These are phyloP conservation scores for Hamigera avellanea DNA, from an alignment of 495 filamentous ascomycete genomes.

Conservation along the genomic window DNA sequence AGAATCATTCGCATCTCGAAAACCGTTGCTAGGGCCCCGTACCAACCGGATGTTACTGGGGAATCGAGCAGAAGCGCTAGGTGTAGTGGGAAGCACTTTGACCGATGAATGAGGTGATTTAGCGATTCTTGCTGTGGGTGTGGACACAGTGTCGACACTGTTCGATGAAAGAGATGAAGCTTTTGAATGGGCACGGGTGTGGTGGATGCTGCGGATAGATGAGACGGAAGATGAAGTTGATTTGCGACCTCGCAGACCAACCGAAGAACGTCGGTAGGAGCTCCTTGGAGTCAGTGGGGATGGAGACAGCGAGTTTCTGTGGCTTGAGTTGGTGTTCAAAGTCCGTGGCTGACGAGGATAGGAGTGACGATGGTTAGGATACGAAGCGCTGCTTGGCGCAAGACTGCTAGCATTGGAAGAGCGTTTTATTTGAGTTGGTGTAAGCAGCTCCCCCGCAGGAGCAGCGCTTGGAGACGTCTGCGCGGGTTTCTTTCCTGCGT, in stretches of 20 bases:
- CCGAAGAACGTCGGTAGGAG: conserved; percentile 63
- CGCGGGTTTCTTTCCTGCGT: conserved; percentile 18
- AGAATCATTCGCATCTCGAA: conserved; percentile 17
- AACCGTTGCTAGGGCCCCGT: conserved; percentile 36
- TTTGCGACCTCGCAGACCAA: conserved; percentile 78
- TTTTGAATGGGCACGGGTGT: conserved; percentile 78
- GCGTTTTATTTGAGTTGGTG: conserved; percentile 33
- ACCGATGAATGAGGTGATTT: conserved; percentile 80
- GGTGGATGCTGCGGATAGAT: conserved; percentile 84
- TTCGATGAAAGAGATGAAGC: conserved; percentile 88
- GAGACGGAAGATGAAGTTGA: conserved; percentile 94
- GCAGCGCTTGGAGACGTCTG: conserved; percentile 11
- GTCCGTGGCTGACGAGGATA: conserved; percentile 39
- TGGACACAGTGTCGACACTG: conserved; percentile 53
- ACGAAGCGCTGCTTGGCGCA: conserved; percentile 34
- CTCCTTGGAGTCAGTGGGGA: conserved; percentile 79
- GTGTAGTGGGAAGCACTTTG: conserved; percentile 89
- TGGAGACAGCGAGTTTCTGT: conserved; percentile 81
- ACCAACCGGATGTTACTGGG: conserved; percentile 82
- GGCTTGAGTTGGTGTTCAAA: conserved; percentile 40
- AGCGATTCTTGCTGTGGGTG: conserved; percentile 51
- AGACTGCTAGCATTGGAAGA: conserved; percentile 34
- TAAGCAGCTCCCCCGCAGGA: conserved; percentile 17
- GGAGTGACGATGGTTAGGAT: conserved; percentile 33
- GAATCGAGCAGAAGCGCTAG: conserved; percentile 59